A percentile compares a stretch with the other conserved stretches of the same genome.
Conservation (phyloP, 116 monocot genomes). For the Posidonia oceanica region DNA sequence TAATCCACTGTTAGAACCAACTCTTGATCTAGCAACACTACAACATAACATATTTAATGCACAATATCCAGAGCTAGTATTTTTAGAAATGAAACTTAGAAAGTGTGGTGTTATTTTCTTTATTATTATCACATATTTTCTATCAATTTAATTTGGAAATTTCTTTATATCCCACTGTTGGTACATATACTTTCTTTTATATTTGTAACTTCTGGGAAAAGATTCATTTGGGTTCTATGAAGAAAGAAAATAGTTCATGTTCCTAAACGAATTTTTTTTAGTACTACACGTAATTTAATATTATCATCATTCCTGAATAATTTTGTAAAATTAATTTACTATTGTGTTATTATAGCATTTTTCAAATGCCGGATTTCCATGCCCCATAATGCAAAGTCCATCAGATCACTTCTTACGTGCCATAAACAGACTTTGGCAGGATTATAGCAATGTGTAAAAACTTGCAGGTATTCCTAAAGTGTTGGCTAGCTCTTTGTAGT, state of each 20-base stretch:
- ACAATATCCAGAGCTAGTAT: too few species aligned
- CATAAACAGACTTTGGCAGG: constrained; percentile 95
- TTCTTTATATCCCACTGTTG: constrained; percentile 7
- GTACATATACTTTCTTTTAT: constrained; percentile 35
- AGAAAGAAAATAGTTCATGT: too few species aligned
- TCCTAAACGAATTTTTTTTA: too few species aligned
- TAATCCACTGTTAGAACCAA: too few species aligned
- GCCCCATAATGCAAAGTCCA: constrained; percentile 99
- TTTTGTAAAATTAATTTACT: background rate
- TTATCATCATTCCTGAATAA: background rate
- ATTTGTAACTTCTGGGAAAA: background rate
- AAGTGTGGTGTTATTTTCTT: too few species aligned
- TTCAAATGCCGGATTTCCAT: too few species aligned
- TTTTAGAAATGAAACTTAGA: too few species aligned
- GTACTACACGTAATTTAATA: too few species aligned
- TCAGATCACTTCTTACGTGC: constrained; percentile 97
- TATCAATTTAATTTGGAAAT: too few species aligned
- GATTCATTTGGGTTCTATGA: background rate
- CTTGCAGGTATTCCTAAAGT: constrained; percentile 48
- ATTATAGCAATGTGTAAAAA: constrained; percentile 95
- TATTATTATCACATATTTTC: too few species aligned
- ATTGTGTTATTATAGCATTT: constrained; percentile 54
- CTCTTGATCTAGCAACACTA: too few species aligned
- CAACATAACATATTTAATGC: too few species aligned
- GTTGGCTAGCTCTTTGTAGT: background rate